Conservation (phyloP, 768 basidiomycete genomes). For the Trichaptum fuscoviolaceum region DNA sequence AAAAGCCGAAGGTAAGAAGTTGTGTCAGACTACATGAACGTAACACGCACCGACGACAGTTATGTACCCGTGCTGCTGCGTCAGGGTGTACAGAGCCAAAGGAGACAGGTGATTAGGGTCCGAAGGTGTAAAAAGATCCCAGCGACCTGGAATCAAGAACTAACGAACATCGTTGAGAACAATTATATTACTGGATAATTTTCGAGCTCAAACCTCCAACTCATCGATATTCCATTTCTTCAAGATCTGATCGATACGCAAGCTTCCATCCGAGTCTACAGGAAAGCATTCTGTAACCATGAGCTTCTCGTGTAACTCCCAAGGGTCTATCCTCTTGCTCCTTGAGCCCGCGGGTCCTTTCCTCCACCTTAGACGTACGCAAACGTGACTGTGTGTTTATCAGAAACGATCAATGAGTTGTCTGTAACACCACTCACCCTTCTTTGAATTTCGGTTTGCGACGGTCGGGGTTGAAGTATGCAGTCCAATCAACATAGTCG, state of each 20-base stretch:
- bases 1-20: neutral
- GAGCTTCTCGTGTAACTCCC: neutral
- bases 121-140: neutral
- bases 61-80: neutral
- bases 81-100: neutral
- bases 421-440: neutral
- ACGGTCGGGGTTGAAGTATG: neutral
- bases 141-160: neutral
- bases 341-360: neutral
- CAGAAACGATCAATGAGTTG: neutral
- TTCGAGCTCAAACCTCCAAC: neutral
- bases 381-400: neutral
- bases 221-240: neutral
- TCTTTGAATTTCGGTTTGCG: neutral
- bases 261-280: neutral
- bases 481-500: neutral
- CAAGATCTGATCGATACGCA: neutral
- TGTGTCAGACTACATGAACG: neutral
- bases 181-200: neutral
- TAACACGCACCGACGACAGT: neutral
- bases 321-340: neutral
- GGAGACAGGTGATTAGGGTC: neutral
- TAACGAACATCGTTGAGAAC: neutral
- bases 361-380: neutral
- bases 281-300: neutral